Conservation (phyloP, 352 stramenopile genomes). For the Elongisporangium prolatum region DNA sequence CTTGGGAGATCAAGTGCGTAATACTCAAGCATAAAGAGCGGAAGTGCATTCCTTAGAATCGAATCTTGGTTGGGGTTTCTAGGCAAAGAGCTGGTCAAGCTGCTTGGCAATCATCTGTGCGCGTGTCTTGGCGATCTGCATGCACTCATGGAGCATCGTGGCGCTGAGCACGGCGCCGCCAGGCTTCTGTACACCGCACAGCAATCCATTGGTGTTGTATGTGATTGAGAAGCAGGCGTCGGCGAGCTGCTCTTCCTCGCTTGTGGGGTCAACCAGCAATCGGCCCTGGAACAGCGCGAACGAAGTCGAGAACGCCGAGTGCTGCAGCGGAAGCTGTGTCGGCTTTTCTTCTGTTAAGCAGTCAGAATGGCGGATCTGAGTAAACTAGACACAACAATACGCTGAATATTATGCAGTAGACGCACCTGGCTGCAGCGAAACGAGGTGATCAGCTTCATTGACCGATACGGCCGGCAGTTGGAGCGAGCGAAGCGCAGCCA, state of each 20-base stretch:
- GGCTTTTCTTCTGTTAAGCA: constrained; percentile 36
- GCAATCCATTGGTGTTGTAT: constrained; percentile 56
- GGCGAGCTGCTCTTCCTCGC: constrained; percentile 63
- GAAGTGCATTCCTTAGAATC: too few relatives aligned
- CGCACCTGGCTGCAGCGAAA: constrained; percentile 58
- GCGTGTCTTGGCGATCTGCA: constrained; percentile 51
- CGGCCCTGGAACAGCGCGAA: constrained; percentile 56
- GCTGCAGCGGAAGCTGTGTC: constrained; percentile 46
- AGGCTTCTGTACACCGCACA: constrained; percentile 71
- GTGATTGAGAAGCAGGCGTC: constrained; percentile 54
- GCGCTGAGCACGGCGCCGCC: constrained; percentile 44
- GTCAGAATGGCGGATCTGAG: neutral
- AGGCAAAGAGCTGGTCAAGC: constrained; percentile 16
- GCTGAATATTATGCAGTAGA: neutral
- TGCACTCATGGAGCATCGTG: constrained; percentile 53
- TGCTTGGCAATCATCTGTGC: constrained; percentile 28
- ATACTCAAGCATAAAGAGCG: too few relatives aligned
- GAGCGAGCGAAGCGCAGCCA: constrained; percentile 63
- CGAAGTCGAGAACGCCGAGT: constrained; percentile 54
- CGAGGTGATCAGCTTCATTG: constrained; percentile 62
- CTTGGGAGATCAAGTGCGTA: too few relatives aligned
- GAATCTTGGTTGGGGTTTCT: too few relatives aligned
- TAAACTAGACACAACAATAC: neutral
- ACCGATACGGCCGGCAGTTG: constrained; percentile 56
- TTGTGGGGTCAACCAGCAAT: constrained; percentile 68